These are phyloP conservation scores for Aspergillus avenaceus DNA, from an alignment of 495 filamentous ascomycete species.

Conservation along the genomic window DNA sequence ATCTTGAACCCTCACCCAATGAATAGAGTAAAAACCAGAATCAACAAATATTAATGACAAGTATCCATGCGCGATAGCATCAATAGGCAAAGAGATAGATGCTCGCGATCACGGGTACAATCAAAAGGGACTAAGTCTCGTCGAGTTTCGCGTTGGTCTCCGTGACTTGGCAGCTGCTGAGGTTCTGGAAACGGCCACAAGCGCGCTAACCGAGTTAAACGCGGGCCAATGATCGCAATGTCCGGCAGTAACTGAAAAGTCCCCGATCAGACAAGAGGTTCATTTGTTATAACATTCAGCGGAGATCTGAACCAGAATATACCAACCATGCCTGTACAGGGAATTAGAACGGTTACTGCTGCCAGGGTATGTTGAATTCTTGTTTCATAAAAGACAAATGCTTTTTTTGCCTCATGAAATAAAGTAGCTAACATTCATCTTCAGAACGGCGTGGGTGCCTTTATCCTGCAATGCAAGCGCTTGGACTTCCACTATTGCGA, in stretches of 20 bases:
- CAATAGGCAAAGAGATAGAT: not conserved
- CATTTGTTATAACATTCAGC: slow-evolving; percentile 1
- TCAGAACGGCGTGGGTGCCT: slow-evolving; percentile 94
- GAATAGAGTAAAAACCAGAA: not conserved
- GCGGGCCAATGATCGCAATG: slow-evolving; percentile 22
- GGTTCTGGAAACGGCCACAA: slow-evolving; percentile 2
- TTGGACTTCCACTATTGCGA: slow-evolving; percentile 97
- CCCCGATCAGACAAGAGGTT: slow-evolving; percentile 7
- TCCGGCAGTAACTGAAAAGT: slow-evolving; percentile 14
- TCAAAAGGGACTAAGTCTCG: too few relatives aligned
- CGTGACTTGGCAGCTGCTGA: slow-evolving; percentile 1
- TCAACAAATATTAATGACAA: not conserved
- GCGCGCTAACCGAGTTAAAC: slow-evolving; percentile 20
- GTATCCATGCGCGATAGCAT: not conserved
- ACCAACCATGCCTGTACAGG: slow-evolving; percentile 65
- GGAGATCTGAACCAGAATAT: slow-evolving; percentile 9
- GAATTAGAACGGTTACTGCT: slow-evolving; percentile 40
- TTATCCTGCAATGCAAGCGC: slow-evolving; percentile 94
- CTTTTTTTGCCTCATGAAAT: not conserved
- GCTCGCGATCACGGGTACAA: too few relatives aligned
- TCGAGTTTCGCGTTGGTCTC: slow-evolving; percentile 7
- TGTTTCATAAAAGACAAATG: too few relatives aligned
- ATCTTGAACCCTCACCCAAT: slow-evolving; percentile 43
- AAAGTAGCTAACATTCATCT: slow-evolving; percentile 7
- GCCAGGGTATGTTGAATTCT: slow-evolving; percentile 30